phyloP scores from a whole-genome alignment of 78 protist species.

The Diacronema lutheri region DNA sequence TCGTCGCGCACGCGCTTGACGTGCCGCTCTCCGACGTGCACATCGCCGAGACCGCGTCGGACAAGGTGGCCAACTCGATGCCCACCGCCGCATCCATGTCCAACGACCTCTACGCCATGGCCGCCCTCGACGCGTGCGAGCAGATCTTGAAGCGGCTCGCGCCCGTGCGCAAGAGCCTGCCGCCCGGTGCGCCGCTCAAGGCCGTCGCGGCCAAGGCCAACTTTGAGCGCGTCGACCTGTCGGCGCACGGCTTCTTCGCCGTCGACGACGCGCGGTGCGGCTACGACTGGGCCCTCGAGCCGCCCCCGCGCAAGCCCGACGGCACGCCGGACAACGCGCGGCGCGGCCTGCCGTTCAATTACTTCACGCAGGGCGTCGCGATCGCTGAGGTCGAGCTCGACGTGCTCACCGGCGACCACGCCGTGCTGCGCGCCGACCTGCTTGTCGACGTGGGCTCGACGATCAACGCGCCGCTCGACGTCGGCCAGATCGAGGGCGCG shows the following conservation, averaged over 20 bases:
- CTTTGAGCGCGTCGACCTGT: conserved; percentile 67
- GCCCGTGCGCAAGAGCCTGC: conserved; percentile 39
- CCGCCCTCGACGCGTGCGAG: conserved; percentile 87
- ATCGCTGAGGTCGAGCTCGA: conserved; percentile 82
- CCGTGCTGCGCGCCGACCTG: conserved; percentile 55
- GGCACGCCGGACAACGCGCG: neutral
- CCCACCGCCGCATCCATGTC: conserved; percentile 85
- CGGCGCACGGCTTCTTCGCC: conserved; percentile 86
- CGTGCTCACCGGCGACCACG: conserved; percentile 85
- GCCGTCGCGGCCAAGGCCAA: conserved; percentile 63
- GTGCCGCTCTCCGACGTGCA: conserved; percentile 57
- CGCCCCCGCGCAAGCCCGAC: neutral
- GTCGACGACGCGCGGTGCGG: conserved; percentile 57
- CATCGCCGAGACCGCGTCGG: conserved; percentile 82
- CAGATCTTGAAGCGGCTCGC: conserved; percentile 64
- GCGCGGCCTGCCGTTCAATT: conserved; percentile 55
- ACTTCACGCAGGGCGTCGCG: conserved; percentile 85
- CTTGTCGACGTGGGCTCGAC: conserved; percentile 89
- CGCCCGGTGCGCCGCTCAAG: neutral
- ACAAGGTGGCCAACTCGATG: conserved; percentile 72
- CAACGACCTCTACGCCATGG: conserved; percentile 90
- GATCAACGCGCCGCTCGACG: conserved; percentile 89
- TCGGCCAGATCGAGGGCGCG: conserved; percentile 90
- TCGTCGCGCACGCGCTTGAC: conserved; percentile 75
- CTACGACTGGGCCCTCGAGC: conserved; percentile 27